Evolutionary conservation across 225 moss, liverwort and hornwort species (phyloP).

Genomic region (Polytrichum formosum): DNA sequence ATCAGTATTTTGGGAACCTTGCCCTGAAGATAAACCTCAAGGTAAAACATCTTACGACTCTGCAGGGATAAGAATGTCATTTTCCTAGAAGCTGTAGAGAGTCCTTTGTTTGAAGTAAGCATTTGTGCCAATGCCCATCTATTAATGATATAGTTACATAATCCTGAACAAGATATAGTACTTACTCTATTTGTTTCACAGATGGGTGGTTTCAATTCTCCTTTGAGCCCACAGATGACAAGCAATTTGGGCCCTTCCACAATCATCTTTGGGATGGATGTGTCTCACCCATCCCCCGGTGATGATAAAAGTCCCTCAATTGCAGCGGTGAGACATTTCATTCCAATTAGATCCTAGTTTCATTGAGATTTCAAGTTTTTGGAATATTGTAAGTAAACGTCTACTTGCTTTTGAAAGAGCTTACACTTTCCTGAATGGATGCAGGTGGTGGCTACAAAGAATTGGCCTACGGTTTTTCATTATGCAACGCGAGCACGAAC

Average conservation of each 20-base stretch:
- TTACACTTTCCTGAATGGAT: not conserved
- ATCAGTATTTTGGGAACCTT: slow-evolving; percentile 87
- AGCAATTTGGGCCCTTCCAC: slow-evolving; percentile 42
- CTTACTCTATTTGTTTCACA: slow-evolving; percentile 8
- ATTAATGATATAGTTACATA: too few species aligned
- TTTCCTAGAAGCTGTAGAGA: too few species aligned
- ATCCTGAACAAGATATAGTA: too few species aligned
- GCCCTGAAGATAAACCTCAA: slow-evolving; percentile 92
- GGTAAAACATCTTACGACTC: slow-evolving; percentile 23
- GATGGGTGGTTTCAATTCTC: slow-evolving; percentile 66
- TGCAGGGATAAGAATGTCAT: too few species aligned
- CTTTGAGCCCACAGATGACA: slow-evolving; percentile 33
- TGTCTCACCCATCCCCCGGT: slow-evolving; percentile 85
- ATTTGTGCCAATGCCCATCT: too few species aligned
- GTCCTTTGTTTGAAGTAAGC: too few species aligned
- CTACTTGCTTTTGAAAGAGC: not conserved
- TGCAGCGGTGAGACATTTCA: slow-evolving; percentile 59
- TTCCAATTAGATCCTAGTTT: not conserved
- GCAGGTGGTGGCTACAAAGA: slow-evolving; percentile 80
- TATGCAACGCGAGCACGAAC: slow-evolving; percentile 77
- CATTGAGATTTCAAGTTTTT: not conserved
- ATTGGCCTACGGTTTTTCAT: slow-evolving; percentile 82
- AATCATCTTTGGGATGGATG: slow-evolving; percentile 89
- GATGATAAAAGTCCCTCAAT: slow-evolving; percentile 82
- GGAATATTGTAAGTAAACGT: not conserved